Evolutionary conservation across 306 rosid genomes (phyloP).

Genomic region (Fagus crenata): DNA sequence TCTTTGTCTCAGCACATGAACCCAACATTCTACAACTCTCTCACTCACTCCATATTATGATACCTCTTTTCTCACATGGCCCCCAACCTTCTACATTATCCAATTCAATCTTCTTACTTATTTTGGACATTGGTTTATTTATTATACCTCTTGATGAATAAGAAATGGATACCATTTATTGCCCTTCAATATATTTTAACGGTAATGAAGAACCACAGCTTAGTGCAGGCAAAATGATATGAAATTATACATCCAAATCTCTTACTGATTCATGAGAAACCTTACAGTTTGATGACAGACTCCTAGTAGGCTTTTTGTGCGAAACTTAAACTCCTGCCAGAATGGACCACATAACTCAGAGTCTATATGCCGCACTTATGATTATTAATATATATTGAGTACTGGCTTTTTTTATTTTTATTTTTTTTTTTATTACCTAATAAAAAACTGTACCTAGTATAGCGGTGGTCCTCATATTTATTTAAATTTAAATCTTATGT

Average conservation of each 20-base stretch:
- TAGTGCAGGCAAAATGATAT: too few species aligned
- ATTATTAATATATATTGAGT: too few species aligned
- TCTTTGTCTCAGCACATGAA: conserved; percentile 25
- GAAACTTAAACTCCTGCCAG: background rate
- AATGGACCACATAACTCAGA: background rate
- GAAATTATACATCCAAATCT: too few species aligned
- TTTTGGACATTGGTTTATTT: background rate
- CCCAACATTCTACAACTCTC: conserved; percentile 1
- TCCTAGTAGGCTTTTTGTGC: background rate
- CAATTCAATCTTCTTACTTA: background rate
- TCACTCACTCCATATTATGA: background rate
- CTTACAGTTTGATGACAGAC: background rate
- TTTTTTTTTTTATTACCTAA: too few species aligned
- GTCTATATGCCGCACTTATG: too few species aligned
- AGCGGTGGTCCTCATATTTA: too few species aligned
- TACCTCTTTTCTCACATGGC: conserved; percentile 27
- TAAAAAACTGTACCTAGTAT: too few species aligned
- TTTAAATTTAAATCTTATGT: background rate
- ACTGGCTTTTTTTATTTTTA: too few species aligned
- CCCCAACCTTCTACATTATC: conserved; percentile 10
- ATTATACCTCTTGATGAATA: background rate
- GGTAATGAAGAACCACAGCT: too few species aligned
- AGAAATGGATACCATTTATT: background rate
- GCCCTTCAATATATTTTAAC: too few species aligned
- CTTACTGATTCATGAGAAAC: too few species aligned